Evolutionary conservation across 176 grass and related monocot species (phyloP).

Genomic region (Oryza glumipatula): DNA sequence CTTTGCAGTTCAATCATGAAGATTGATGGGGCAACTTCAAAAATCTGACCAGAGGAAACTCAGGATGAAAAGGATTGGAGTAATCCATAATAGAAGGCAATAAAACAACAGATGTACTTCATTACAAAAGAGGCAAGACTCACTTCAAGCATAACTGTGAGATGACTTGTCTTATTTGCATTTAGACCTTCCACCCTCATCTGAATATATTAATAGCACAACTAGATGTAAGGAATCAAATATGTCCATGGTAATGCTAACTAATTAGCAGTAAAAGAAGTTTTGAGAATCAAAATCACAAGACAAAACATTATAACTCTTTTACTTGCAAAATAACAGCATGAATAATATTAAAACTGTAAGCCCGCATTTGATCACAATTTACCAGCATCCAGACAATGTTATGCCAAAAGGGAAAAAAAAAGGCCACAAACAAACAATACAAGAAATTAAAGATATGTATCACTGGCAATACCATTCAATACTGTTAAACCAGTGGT

Average conservation of each 20-base stretch:
- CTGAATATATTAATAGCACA: constrained; percentile 52
- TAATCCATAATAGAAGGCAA: background rate
- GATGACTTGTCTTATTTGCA: constrained; percentile 73
- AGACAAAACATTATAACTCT: background rate
- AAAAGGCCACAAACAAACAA: background rate
- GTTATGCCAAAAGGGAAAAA: background rate
- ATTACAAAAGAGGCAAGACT: constrained; percentile 43
- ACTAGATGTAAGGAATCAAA: constrained; percentile 36
- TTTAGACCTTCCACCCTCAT: constrained; percentile 87
- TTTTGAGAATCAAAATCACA: constrained; percentile 1
- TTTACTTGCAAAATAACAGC: constrained; percentile 3
- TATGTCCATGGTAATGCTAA: background rate
- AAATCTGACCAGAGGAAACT: constrained; percentile 63
- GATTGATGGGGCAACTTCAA: constrained; percentile 90
- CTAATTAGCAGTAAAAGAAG: constrained; percentile 15
- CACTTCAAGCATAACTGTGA: constrained; percentile 91
- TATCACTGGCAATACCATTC: constrained; percentile 13
- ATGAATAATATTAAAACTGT: background rate
- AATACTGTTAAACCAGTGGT: background rate
- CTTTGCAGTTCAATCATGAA: constrained; percentile 91
- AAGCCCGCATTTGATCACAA: background rate
- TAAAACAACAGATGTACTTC: constrained; percentile 24
- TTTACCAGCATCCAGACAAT: too few relatives aligned
- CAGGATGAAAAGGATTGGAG: background rate
- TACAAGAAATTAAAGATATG: background rate